Evolutionary conservation across 129 eudicot species (phyloP).

Genomic region (Smallanthus sonchifolius): DNA sequence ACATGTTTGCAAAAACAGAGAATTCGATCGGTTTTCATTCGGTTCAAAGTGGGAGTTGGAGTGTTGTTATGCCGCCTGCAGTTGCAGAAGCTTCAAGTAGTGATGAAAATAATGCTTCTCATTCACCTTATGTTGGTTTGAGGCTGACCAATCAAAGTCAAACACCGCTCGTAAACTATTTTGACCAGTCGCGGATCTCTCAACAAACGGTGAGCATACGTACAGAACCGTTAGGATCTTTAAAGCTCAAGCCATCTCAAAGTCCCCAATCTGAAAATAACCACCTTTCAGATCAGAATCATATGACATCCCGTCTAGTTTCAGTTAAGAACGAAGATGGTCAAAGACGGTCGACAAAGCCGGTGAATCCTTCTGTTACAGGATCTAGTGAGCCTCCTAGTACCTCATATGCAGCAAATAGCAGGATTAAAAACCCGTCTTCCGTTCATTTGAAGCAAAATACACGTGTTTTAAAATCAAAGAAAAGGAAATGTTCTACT

Average conservation of each 20-base stretch:
- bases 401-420: slow-evolving; percentile 30
- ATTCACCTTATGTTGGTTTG: slow-evolving; percentile 32
- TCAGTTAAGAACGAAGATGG: slow-evolving; percentile 23
- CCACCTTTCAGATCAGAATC: slow-evolving; percentile 22
- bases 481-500: slow-evolving; percentile 50
- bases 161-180: slow-evolving; percentile 5
- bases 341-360: slow-evolving; percentile 25
- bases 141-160: slow-evolving; percentile 36
- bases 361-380: slow-evolving; percentile 22
- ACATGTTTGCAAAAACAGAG: slow-evolving; percentile 21
- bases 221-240: neutral
- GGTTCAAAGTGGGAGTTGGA: slow-evolving; percentile 61
- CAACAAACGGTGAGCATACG: slow-evolving; percentile 22
- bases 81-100: slow-evolving; percentile 62
- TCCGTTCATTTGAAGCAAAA: slow-evolving; percentile 31
- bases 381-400: slow-evolving; percentile 24
- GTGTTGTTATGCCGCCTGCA: slow-evolving; percentile 69
- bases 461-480: slow-evolving; percentile 32
- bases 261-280: neutral
- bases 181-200: slow-evolving; percentile 27
- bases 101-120: slow-evolving; percentile 25
- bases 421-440: slow-evolving; percentile 10
- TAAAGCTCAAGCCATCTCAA: neutral
- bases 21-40: slow-evolving; percentile 32
- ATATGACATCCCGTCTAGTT: slow-evolving; percentile 13